Conservation (phyloP, 2,329 filamentous ascomycete genomes). For the Nemania sp. region DNA sequence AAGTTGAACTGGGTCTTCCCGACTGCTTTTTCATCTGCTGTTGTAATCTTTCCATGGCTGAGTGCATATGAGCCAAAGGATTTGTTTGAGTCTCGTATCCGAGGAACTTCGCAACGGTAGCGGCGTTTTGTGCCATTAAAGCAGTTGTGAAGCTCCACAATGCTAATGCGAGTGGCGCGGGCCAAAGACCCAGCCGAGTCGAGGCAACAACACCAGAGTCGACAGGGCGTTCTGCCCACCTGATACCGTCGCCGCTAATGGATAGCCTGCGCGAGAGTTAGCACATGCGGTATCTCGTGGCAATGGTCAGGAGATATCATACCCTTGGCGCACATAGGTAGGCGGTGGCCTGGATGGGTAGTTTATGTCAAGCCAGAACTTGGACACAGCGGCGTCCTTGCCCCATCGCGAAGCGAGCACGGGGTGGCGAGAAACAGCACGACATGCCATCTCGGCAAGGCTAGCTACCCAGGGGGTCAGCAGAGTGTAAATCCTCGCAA, state of each 20-base stretch:
- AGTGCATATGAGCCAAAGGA: slow-evolving; percentile 28
- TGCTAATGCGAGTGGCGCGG: slow-evolving; percentile 55
- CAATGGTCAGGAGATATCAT: slow-evolving; percentile 34
- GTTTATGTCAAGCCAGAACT: slow-evolving; percentile 64
- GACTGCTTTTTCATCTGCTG: slow-evolving; percentile 33
- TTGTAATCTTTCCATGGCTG: slow-evolving; percentile 41
- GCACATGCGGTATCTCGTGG: background rate
- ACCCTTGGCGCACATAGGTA: slow-evolving; percentile 64
- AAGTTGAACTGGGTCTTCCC: slow-evolving; percentile 23
- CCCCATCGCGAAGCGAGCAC: slow-evolving; percentile 52
- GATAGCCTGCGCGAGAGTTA: slow-evolving; percentile 50
- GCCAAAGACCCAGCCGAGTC: slow-evolving; percentile 57
- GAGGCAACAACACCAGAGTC: slow-evolving; percentile 52
- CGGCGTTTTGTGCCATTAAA: slow-evolving; percentile 51
- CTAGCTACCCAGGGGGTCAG: slow-evolving; percentile 43
- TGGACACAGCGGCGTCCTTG: slow-evolving; percentile 52
- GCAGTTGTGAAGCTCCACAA: slow-evolving; percentile 57
- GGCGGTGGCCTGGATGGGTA: slow-evolving; percentile 65
- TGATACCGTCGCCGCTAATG: slow-evolving; percentile 53
- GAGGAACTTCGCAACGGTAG: slow-evolving; percentile 50
- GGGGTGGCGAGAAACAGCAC: slow-evolving; percentile 49
- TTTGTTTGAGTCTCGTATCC: slow-evolving; percentile 46
- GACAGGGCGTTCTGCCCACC: slow-evolving; percentile 53
- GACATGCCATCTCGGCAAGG: slow-evolving; percentile 50
- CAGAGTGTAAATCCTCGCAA: slow-evolving; percentile 1